Evolutionary conservation across 2,329 filamentous ascomycete genomes (phyloP).

Genomic region (Aspergillus alliaceus): DNA sequence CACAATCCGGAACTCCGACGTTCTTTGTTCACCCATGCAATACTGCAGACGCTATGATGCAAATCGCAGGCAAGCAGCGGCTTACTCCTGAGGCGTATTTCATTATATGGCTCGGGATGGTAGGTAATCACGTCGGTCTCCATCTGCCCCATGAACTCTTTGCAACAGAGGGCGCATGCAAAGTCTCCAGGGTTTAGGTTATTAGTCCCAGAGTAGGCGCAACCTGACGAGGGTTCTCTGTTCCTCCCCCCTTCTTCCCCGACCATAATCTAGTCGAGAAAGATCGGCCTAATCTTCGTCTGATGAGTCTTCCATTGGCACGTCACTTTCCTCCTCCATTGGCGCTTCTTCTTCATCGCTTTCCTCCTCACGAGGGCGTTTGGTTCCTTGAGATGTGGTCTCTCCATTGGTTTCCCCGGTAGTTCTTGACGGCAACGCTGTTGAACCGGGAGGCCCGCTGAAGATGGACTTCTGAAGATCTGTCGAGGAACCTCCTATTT

Average conservation of each 20-base stretch:
- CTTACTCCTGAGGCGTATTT: slow-evolving; percentile 66
- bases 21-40: slow-evolving; percentile 95
- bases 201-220: slow-evolving; percentile 14
- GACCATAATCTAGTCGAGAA: not conserved
- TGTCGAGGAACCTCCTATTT: slow-evolving; percentile 63
- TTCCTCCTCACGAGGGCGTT: slow-evolving; percentile 68
- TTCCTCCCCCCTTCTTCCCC: slow-evolving; percentile 11
- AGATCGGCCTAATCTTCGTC: slow-evolving; percentile 69
- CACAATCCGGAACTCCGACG: slow-evolving; percentile 70
- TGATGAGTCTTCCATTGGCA: slow-evolving; percentile 69
- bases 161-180: slow-evolving; percentile 21
- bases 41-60: slow-evolving; percentile 75
- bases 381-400: slow-evolving; percentile 58
- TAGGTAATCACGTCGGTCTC: slow-evolving; percentile 77
- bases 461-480: slow-evolving; percentile 80
- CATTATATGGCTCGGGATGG: slow-evolving; percentile 83
- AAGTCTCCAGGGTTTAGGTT: slow-evolving; percentile 18
- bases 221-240: slow-evolving; percentile 10
- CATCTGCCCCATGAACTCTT: slow-evolving; percentile 70
- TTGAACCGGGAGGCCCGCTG: slow-evolving; percentile 56
- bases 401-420: slow-evolving; percentile 46
- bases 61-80: slow-evolving; percentile 51
- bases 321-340: slow-evolving; percentile 69
- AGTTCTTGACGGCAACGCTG: slow-evolving; percentile 51
- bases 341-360: slow-evolving; percentile 54